Percentiles rank a stretch among this genome's conserved stretches.
phyloP scores from a whole-genome alignment of 805 yeast genomes.

The Lachancea nothofagi region DNA sequence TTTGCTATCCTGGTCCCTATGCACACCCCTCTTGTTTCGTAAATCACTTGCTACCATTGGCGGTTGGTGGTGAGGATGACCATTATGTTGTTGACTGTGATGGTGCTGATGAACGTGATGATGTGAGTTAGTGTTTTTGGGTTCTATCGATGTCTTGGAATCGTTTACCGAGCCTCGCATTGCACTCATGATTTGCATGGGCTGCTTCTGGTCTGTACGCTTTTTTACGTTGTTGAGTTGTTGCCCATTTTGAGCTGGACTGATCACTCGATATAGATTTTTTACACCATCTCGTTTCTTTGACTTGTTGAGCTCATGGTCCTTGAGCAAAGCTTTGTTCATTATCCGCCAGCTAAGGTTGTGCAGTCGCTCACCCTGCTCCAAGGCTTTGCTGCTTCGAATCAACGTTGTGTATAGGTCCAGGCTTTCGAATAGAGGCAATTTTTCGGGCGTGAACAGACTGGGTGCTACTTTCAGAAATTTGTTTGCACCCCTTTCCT shows the following conservation, averaged over 20 bases:
- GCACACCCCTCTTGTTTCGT: slow-evolving; percentile 1
- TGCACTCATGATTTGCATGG: slow-evolving; percentile 9
- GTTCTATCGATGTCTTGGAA: not conserved
- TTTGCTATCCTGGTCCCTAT: not conserved
- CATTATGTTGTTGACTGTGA: no score
- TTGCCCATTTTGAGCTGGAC: slow-evolving; percentile 14
- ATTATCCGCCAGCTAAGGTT: slow-evolving; percentile 33
- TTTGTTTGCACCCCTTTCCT: slow-evolving; percentile 5
- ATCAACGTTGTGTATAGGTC: slow-evolving; percentile 28
- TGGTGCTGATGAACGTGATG: no score
- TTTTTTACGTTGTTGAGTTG: not conserved
- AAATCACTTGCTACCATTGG: slow-evolving; percentile 5
- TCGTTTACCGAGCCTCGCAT: not conserved
- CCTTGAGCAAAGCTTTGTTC: slow-evolving; percentile 27
- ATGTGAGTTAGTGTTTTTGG: not conserved
- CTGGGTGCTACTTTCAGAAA: slow-evolving; percentile 30
- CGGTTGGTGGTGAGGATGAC: not conserved
- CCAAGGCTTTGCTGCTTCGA: slow-evolving; percentile 20
- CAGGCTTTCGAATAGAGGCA: slow-evolving; percentile 29
- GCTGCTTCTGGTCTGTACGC: slow-evolving; percentile 3
- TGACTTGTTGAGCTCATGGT: slow-evolving; percentile 24
- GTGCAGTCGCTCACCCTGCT: slow-evolving; percentile 32
- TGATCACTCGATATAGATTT: slow-evolving; percentile 28
- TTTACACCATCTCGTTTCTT: slow-evolving; percentile 34
- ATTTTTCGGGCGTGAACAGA: slow-evolving; percentile 29